Base-by-base conservation (phyloP, 139 green algal genomes). In the Dunaliella sp. region DNA sequence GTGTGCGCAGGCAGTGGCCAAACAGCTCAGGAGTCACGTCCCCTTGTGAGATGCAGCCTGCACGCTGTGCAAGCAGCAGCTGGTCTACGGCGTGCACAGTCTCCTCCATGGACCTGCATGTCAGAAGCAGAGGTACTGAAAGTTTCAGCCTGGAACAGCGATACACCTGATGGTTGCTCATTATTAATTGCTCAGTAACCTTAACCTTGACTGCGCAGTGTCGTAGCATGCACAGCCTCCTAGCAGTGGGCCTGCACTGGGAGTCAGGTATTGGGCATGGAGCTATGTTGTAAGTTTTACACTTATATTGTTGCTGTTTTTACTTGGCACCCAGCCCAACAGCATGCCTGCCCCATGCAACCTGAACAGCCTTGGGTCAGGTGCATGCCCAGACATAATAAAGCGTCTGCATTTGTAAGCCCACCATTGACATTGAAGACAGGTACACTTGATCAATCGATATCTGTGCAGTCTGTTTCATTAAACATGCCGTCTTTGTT, bases 81-180 rank as follows among this genome's bases (percentile, higher is more conserved):
- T 36, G 34, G 3, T 85, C n/a, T n/a, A 92, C 88, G 2, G 92
- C 93, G 7, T 81, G n/a, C 21, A 77, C 83, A 36, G 96, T 89
- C 80, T 98, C 95, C 77, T 97, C 86, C 0, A 84, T 90, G 21
- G 90, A 88, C 33, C 90, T 94, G 90, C 83, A 81, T 58, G 58
- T 7, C 1, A 58, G 12, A 34, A 78, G n/a, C 48, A 85, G n/a
- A 26, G 65, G 32, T 58, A 31, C 48, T 59, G 31, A 3, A 2
- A 31, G 1, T 38, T 37, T 38, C 48, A 37, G 81, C 58, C 3
- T 33, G 34, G 36, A 81, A 31, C 25, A n/a, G 59, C n/a, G 28
- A 86, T 36, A 31, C 35, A 37, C 1, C 26, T 57, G 22, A 78
- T 3, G n/a, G n/a, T 3, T 3, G 2, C 22, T 16, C 1, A 28